These are phyloP conservation scores for Pseudonitzschia delicatissima DNA, from an alignment of 108 stramenopile species.

Conservation along the genomic window DNA sequence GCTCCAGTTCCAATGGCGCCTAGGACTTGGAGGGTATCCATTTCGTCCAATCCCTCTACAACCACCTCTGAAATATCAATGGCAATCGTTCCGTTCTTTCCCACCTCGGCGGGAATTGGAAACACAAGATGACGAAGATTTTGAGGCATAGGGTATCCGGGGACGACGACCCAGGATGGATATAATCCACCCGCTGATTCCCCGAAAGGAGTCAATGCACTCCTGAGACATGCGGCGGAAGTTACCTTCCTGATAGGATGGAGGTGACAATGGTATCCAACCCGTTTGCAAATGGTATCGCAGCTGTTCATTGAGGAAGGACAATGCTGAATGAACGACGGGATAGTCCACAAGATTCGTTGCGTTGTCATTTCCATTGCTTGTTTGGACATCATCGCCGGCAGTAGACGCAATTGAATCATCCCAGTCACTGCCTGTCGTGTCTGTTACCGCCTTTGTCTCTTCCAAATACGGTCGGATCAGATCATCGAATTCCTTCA, in stretches of 20 bases:
- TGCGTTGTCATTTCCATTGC: not conserved
- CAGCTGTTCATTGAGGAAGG: slow-evolving; percentile 23
- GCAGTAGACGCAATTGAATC: slow-evolving; percentile 5
- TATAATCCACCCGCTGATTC: slow-evolving; percentile 59
- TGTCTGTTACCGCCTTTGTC: not conserved
- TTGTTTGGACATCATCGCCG: not conserved
- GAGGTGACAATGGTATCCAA: slow-evolving; percentile 14
- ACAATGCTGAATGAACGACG: slow-evolving; percentile 7
- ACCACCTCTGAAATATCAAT: slow-evolving; percentile 30
- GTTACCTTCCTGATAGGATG: slow-evolving; percentile 17
- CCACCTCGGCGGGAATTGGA: slow-evolving; percentile 27
- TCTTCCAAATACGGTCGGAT: slow-evolving; percentile 17
- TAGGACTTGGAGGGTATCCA: slow-evolving; percentile 43
- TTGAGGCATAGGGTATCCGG: slow-evolving; percentile 23
- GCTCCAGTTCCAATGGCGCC: not conserved
- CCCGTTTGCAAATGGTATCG: slow-evolving; percentile 32
- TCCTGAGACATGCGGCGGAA: slow-evolving; percentile 23
- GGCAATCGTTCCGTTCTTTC: slow-evolving; percentile 19
- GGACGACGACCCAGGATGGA: slow-evolving; percentile 29
- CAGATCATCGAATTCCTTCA: slow-evolving; percentile 23
- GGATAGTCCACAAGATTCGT: slow-evolving; percentile 5
- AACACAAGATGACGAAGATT: slow-evolving; percentile 44
- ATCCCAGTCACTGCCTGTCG: slow-evolving; percentile 2
- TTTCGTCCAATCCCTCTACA: slow-evolving; percentile 53
- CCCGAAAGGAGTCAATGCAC: slow-evolving; percentile 58